Conservation (phyloP, 306 rosid genomes). For the Vigna hirtella region DNA sequence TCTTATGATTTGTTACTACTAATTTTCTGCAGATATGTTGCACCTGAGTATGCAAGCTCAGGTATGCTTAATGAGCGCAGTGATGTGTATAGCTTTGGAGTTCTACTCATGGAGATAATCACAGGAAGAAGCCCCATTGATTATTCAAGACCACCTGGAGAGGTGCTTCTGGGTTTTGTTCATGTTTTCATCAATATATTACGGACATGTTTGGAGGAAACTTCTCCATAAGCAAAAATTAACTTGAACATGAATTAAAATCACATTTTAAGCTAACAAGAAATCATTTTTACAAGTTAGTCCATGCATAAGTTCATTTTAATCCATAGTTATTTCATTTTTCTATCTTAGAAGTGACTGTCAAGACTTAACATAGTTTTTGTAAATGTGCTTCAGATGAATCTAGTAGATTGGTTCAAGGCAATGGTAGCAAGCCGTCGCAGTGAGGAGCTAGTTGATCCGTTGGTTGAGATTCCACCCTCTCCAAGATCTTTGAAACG, state of each 20-base stretch:
- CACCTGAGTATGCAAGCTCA: conserved; percentile 96
- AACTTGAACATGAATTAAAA: too few relatives aligned
- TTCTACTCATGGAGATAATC: conserved; percentile 95
- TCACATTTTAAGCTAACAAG: too few relatives aligned
- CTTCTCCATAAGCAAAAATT: too few relatives aligned
- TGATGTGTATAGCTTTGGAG: conserved; percentile 94
- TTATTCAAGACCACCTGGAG: conserved; percentile 89
- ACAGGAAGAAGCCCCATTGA: conserved; percentile 96
- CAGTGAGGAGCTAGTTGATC: conserved; percentile 84
- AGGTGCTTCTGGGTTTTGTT: conserved; percentile 58
- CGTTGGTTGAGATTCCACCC: conserved; percentile 76
- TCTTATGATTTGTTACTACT: background rate
- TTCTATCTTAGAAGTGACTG: background rate
- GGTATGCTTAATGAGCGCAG: conserved; percentile 98
- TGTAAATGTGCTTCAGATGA: conserved; percentile 69
- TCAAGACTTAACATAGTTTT: conserved; percentile 14
- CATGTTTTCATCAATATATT: conserved; percentile 10
- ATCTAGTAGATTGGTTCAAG: conserved; percentile 96
- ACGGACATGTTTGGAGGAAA: too few relatives aligned
- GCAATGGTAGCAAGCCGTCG: conserved; percentile 90
- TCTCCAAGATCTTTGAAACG: conserved; percentile 83
- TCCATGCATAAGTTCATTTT: too few relatives aligned
- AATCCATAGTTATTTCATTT: too few relatives aligned
- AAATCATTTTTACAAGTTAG: too few relatives aligned
- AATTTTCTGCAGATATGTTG: conserved; percentile 75